Percentiles rank a stretch among this genome's conserved stretches.
Conservation (phyloP, 148 eudicot species). For the Nepenthes gracilis region DNA sequence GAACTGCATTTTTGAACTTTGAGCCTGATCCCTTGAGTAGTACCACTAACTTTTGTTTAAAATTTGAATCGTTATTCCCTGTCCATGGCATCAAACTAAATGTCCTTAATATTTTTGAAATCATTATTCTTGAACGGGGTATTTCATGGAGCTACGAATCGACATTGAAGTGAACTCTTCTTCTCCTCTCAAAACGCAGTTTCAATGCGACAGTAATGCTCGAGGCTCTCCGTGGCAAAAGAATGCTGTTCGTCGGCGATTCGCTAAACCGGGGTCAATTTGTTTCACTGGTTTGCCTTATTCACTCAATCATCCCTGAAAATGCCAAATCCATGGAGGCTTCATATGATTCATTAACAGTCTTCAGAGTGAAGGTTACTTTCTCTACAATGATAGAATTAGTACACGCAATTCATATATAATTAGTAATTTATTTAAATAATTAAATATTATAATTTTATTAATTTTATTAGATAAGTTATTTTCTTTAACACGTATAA, state of each 20-base stretch:
- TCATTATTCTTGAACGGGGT: no score
- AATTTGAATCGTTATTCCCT: no score
- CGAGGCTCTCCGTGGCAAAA: conserved; percentile 73
- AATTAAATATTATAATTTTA: no score
- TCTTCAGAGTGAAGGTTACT: conserved; percentile 68
- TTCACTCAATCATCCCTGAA: conserved; percentile 65
- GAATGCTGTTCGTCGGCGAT: conserved; percentile 87
- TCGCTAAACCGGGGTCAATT: conserved; percentile 84
- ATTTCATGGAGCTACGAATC: not conserved
- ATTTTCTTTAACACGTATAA: no score
- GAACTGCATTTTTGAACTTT: no score
- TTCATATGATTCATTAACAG: conserved; percentile 42
- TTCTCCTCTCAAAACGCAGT: conserved; percentile 18
- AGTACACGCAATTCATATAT: not conserved
- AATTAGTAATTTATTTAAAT: not conserved
- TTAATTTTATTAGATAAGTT: no score
- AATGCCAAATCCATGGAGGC: conserved; percentile 58
- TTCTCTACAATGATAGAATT: not conserved
- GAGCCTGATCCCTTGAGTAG: no score
- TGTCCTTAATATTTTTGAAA: no score
- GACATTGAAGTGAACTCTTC: not conserved
- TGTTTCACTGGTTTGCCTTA: conserved; percentile 78
- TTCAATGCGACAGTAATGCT: conserved; percentile 88
- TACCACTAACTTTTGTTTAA: no score
- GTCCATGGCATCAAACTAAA: no score